Base-by-base conservation (phyloP, 78 protist genomes). In the Neovahlkampfia damariscottae region DNA sequence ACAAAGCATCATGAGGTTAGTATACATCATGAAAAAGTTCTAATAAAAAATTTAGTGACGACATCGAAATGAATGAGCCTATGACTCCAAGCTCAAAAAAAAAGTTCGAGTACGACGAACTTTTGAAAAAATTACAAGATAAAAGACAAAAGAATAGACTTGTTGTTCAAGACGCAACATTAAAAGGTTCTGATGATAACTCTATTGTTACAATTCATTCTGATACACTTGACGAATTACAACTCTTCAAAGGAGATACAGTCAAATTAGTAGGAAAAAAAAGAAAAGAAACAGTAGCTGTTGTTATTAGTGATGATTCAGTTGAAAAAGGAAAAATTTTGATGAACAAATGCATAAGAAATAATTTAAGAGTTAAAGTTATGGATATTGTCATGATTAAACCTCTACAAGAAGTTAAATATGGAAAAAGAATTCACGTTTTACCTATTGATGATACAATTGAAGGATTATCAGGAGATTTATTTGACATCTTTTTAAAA, bases 391-490 rank as follows among this genome's bases (percentile, higher is more conserved):
- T 97, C 66, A 68, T 89, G 31, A 83, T 98, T 7, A 90, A 91
- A 41, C 86, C 87, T 28, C 86, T 88, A 86, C 82, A 94, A 9
- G 99, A 97, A 58, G 72, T 93, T 68, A 79, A 81, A 73, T 96
- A 91, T 74, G 98, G 95, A 35, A 80, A 68, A 67, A 80, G 94
- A 28, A 89, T 98, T 41, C 99, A 94, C 74, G 92, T 97, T 2
- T 82, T 98, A 0, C 99, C 99, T n/a, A 88, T 94, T 70, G 99
- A 95, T 72, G 99, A 98, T 77, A 91, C 98, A 19, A 81, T 98
- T 67, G 99, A 98, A 85, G 99, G 98, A 41, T 62, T 96, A 70
- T 83, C 97, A 19, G 99, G 99, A 28, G 95, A 97, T 83, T 88
- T 97, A 37, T 98, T 97, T 78, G 99, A 98, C 37, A 81, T 83